Percentiles rank a stretch among this genome's conserved stretches.
phyloP scores from a whole-genome alignment of 192 early-diverging fungal genomes.

The Coemansia sp. region DNA sequence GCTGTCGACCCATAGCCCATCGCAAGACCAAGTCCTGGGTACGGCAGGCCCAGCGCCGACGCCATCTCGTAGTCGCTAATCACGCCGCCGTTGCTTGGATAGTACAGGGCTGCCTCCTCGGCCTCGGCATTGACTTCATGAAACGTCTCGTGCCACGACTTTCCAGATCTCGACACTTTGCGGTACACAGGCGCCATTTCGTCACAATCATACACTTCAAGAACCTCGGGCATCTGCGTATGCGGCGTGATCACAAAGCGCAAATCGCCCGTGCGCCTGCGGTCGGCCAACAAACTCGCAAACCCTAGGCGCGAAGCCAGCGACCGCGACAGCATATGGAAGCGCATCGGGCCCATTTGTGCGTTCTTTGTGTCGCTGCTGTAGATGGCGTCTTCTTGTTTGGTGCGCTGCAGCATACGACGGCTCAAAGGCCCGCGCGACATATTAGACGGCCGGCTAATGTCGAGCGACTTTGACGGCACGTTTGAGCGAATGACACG shows the following conservation, averaged over 20 bases:
- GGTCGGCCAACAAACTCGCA: slow-evolving; percentile 30
- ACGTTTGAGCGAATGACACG: neutral
- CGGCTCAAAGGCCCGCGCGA: slow-evolving; percentile 26
- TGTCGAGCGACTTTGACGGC: slow-evolving; percentile 42
- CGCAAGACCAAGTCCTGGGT: slow-evolving; percentile 28
- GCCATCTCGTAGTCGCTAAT: slow-evolving; percentile 53
- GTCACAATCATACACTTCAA: slow-evolving; percentile 46
- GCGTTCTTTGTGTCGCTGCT: neutral
- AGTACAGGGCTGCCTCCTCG: slow-evolving; percentile 6
- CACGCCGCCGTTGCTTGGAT: slow-evolving; percentile 7
- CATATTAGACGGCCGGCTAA: slow-evolving; percentile 1
- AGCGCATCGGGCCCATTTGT: slow-evolving; percentile 24
- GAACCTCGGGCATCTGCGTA: slow-evolving; percentile 26
- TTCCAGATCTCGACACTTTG: slow-evolving; percentile 45
- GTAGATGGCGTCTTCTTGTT: slow-evolving; percentile 17
- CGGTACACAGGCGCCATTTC: slow-evolving; percentile 41
- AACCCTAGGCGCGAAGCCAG: slow-evolving; percentile 39
- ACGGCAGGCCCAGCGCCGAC: slow-evolving; percentile 38
- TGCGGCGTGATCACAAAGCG: slow-evolving; percentile 47
- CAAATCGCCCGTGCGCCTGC: slow-evolving; percentile 32
- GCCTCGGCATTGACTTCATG: slow-evolving; percentile 43
- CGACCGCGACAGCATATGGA: slow-evolving; percentile 43
- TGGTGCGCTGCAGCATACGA: slow-evolving; percentile 32
- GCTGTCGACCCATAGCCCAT: slow-evolving; percentile 4
- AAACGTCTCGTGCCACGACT: slow-evolving; percentile 53